phyloP scores from a whole-genome alignment of 2,329 filamentous ascomycete genomes.

The Hypoxylon sp. region DNA sequence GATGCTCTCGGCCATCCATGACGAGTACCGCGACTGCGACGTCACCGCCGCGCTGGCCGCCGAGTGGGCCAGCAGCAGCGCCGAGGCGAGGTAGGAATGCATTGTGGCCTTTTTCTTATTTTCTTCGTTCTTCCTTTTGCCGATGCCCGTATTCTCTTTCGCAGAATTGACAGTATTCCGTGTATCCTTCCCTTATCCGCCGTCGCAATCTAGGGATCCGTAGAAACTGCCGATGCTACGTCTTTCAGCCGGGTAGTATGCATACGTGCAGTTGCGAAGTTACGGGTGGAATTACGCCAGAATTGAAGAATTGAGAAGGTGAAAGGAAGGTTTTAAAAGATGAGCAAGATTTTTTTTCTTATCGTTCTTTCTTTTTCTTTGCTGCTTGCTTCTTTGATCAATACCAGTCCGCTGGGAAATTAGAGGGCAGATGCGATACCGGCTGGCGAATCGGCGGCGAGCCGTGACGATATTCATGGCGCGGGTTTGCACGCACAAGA shows the following conservation, averaged over 20 bases:
- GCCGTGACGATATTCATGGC: background rate
- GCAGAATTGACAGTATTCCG: conserved; percentile 1
- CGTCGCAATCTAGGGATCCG: conserved; percentile 1
- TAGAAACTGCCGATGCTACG: background rate
- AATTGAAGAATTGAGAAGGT: background rate
- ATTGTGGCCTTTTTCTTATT: background rate
- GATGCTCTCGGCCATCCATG: conserved; percentile 46
- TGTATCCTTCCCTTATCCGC: background rate
- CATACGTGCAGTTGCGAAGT: background rate
- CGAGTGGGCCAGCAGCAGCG: conserved; percentile 13
- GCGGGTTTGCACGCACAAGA: conserved; percentile 10
- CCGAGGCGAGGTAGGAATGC: conserved; percentile 19
- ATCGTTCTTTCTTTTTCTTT: background rate
- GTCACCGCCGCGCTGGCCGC: conserved; percentile 2
- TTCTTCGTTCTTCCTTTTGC: background rate
- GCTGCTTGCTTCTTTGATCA: conserved; percentile 3
- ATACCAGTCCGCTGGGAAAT: conserved; percentile 14
- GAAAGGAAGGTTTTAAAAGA: background rate
- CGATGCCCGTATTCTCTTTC: background rate
- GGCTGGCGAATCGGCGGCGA: conserved; percentile 3
- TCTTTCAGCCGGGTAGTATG: conserved; percentile 4
- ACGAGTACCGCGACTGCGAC: conserved; percentile 28
- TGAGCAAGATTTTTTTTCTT: background rate
- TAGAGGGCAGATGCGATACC: background rate
- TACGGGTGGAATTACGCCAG: too few species aligned